Percentiles rank a stretch among this genome's conserved stretches.
Conservation (phyloP, 2,329 filamentous ascomycete species). For the Colletotrichum chlorophyti region DNA sequence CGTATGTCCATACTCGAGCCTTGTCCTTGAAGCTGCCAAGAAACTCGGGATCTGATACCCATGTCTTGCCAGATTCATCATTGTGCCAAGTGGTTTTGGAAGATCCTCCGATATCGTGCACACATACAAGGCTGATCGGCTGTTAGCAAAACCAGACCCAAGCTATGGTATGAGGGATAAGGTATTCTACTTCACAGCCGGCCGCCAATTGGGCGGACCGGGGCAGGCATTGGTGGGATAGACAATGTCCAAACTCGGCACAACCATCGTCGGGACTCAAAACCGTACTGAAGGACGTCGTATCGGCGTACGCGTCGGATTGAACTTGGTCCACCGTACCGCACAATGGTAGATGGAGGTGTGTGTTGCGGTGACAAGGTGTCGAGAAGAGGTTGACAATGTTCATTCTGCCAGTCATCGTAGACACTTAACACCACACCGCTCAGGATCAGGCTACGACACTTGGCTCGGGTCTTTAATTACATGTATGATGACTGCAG, state of each 20-base stretch:
- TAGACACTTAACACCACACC: background rate
- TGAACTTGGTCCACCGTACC: background rate
- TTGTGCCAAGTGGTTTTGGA: constrained; percentile 33
- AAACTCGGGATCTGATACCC: constrained; percentile 35
- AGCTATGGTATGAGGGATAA: no score
- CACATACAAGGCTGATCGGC: constrained; percentile 32
- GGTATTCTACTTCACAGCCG: constrained; percentile 3
- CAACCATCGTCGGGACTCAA: constrained; percentile 10
- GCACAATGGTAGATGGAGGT: background rate
- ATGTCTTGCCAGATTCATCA: constrained; percentile 33
- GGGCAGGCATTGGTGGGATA: constrained; percentile 9
- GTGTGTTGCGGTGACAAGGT: background rate
- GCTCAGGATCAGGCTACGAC: background rate
- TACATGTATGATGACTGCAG: constrained; percentile 14
- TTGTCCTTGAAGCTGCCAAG: constrained; percentile 26
- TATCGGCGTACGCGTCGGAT: no score
- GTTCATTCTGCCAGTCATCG: background rate
- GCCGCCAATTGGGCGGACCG: constrained; percentile 15
- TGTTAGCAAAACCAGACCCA: constrained; percentile 33
- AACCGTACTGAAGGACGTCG: no score
- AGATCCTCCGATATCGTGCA: constrained; percentile 32
- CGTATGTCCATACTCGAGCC: constrained; percentile 32
- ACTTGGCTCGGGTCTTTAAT: background rate
- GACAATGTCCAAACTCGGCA: constrained; percentile 22
- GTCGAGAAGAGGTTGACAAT: no score